phyloP scores from a whole-genome alignment of 257 asterid species.

The Ballota nigra region DNA sequence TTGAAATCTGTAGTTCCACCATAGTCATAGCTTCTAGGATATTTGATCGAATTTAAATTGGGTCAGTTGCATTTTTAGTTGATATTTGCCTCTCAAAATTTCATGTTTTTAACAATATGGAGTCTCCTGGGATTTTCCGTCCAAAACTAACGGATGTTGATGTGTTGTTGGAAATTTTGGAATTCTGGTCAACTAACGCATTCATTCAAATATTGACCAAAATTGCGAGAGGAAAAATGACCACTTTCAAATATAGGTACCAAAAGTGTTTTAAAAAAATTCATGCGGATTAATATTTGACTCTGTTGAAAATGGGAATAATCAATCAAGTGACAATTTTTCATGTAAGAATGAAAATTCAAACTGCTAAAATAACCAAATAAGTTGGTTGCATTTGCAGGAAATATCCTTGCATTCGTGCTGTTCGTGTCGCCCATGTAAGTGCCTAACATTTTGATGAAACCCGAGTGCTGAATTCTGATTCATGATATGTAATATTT shows the following conservation, averaged over 20 bases:
- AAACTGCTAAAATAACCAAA: constrained; percentile 2
- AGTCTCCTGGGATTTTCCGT: too few relatives aligned
- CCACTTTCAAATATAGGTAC: too few relatives aligned
- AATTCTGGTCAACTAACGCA: too few relatives aligned
- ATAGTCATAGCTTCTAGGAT: neutral
- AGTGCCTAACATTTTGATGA: constrained; percentile 28
- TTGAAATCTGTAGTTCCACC: too few relatives aligned
- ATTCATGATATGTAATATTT: neutral
- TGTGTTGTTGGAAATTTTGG: too few relatives aligned
- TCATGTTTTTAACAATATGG: too few relatives aligned
- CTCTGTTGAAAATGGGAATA: neutral
- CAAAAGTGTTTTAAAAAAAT: too few relatives aligned
- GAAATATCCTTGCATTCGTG: constrained; percentile 72
- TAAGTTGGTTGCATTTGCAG: constrained; percentile 42
- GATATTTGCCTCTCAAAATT: too few relatives aligned
- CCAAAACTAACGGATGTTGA: too few relatives aligned
- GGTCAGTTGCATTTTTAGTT: too few relatives aligned
- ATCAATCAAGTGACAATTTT: neutral
- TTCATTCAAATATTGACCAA: too few relatives aligned
- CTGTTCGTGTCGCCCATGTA: constrained; percentile 82
- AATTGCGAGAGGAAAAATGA: too few relatives aligned
- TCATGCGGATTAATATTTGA: neutral
- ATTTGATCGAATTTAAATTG: neutral
- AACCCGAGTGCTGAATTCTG: neutral
- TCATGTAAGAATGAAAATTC: neutral